These are phyloP conservation scores for Colletotrichum eleusines DNA, from an alignment of 2,329 filamentous ascomycete genomes.

Conservation along the genomic window DNA sequence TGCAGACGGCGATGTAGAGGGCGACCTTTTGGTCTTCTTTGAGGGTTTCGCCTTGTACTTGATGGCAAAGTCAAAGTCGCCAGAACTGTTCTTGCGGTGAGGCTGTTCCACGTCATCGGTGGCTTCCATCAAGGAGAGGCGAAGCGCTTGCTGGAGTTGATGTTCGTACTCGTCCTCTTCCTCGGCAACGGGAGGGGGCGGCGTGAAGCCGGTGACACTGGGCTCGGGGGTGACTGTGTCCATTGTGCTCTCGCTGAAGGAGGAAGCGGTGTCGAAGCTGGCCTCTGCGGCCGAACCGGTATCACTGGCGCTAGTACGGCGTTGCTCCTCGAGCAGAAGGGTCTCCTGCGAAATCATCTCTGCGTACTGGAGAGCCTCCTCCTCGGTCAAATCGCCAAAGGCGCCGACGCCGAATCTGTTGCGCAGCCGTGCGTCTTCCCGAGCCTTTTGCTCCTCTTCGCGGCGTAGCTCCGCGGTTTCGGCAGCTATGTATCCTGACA, in stretches of 20 bases:
- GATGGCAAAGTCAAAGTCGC: slow-evolving; percentile 65
- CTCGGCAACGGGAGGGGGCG: slow-evolving; percentile 51
- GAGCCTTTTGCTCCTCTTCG: slow-evolving; percentile 75
- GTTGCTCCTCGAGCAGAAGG: slow-evolving; percentile 68
- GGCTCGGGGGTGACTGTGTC: slow-evolving; percentile 68
- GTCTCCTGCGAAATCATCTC: slow-evolving; percentile 75
- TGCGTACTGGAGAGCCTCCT: slow-evolving; percentile 73
- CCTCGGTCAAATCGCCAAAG: slow-evolving; percentile 74
- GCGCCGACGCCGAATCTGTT: slow-evolving; percentile 85
- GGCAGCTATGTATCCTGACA: slow-evolving; percentile 87
- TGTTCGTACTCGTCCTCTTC: slow-evolving; percentile 68
- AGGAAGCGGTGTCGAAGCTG: slow-evolving; percentile 58
- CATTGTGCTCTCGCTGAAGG: slow-evolving; percentile 55
- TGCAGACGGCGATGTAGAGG: slow-evolving; percentile 51
- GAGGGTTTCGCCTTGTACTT: slow-evolving; percentile 58
- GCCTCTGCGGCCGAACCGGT: slow-evolving; percentile 63
- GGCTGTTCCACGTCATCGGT: slow-evolving; percentile 61
- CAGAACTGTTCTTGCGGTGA: slow-evolving; percentile 58
- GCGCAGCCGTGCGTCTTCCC: slow-evolving; percentile 77
- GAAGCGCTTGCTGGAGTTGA: slow-evolving; percentile 72
- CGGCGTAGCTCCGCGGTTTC: slow-evolving; percentile 84
- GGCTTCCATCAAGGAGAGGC: slow-evolving; percentile 70
- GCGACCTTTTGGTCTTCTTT: slow-evolving; percentile 56
- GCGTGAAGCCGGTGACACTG: slow-evolving; percentile 59
- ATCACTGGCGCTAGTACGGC: slow-evolving; percentile 63